These are phyloP conservation scores for Beauveria caledonica DNA, from an alignment of 2,329 filamentous ascomycete genomes.

Conservation along the genomic window DNA sequence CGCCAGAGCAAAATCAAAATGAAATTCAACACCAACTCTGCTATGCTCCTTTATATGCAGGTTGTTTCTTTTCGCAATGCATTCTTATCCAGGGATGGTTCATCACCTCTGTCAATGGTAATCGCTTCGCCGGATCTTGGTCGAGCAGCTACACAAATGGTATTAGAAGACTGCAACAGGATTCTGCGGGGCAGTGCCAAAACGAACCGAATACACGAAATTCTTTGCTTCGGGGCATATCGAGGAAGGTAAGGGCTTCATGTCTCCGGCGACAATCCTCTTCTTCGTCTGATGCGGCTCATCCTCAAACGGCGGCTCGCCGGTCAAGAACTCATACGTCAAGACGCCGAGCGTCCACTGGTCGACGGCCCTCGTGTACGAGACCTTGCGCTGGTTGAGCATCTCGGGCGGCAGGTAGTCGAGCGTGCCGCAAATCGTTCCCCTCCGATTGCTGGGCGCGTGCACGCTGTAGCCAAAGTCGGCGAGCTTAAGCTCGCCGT, in stretches of 20 bases:
- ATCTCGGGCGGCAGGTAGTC: constrained; percentile 24
- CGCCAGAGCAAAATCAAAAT: not conserved
- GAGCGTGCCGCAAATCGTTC: constrained; percentile 20
- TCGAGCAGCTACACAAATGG: constrained; percentile 13
- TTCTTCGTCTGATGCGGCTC: constrained; percentile 14
- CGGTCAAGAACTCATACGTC: constrained; percentile 19
- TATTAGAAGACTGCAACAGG: not conserved
- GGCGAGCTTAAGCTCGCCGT: constrained; percentile 22
- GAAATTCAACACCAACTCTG: not conserved
- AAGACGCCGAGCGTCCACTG: constrained; percentile 19
- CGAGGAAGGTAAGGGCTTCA: constrained; percentile 16
- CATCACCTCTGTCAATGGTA: constrained; percentile 14
- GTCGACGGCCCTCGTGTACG: constrained; percentile 16
- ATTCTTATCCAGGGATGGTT: constrained; percentile 19
- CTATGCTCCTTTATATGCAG: not conserved
- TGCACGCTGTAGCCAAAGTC: constrained; percentile 25
- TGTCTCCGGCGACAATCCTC: constrained; percentile 16
- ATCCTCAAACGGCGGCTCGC: constrained; percentile 20
- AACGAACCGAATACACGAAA: constrained; percentile 15
- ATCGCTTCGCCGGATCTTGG: constrained; percentile 15
- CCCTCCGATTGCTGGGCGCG: constrained; percentile 16
- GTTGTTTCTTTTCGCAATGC: constrained; percentile 12
- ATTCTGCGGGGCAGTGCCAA: not conserved
- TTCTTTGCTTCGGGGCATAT: constrained; percentile 15
- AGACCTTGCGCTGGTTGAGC: constrained; percentile 9